Evolutionary conservation across 495 filamentous ascomycete genomes (phyloP), one percentile per base, ranked within the genome.

Genomic region (Daldinia concentrica): DNA sequence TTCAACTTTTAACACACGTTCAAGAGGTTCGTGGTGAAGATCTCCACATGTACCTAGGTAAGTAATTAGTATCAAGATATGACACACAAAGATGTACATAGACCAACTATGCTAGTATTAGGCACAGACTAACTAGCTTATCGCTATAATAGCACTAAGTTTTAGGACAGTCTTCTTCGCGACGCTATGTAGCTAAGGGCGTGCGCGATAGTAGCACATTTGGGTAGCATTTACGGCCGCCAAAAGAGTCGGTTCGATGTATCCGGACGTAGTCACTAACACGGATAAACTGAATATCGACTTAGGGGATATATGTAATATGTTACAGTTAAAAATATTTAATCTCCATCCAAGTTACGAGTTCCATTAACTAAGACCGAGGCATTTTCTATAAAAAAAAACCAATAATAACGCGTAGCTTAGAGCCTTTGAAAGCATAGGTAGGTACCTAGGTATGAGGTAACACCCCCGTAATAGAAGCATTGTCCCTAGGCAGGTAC

Each of bases 381-480:
- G 50, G 50, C 6, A 29, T 54, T 54, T 54, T 54, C 24, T 17
- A 29, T 6, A 26, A 17, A n/a, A 29, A 29, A 6, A n/a, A 11
- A 54, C 50, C 50, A 54, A 54, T 30, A 22, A 48, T 48, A 48
- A 1, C 17, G 43, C 22, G 43, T 48, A 30, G 12, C 11, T 26
- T 15, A 54, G 11, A 30, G 26, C 30, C 50, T 29, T 54, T 15
- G 1, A 48, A 24, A 48, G 43, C 17, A 22, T 45, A n/a, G n/a
- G n/a, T n/a, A n/a, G n/a, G n/a, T n/a, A n/a, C n/a, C n/a, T n/a
- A n/a, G n/a, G n/a, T n/a, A 48, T 48, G 43, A 48, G 29, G 39
- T 55, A 60, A 66, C 48, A n/a, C 36, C 30, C 17, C 45, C 55
- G 39, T 68, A 68, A 62, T 51, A 36, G 52, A 52, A 37, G 6